These are phyloP conservation scores for Talaromyces atroroseus DNA, from an alignment of 2,329 filamentous ascomycete genomes.

Conservation along the genomic window DNA sequence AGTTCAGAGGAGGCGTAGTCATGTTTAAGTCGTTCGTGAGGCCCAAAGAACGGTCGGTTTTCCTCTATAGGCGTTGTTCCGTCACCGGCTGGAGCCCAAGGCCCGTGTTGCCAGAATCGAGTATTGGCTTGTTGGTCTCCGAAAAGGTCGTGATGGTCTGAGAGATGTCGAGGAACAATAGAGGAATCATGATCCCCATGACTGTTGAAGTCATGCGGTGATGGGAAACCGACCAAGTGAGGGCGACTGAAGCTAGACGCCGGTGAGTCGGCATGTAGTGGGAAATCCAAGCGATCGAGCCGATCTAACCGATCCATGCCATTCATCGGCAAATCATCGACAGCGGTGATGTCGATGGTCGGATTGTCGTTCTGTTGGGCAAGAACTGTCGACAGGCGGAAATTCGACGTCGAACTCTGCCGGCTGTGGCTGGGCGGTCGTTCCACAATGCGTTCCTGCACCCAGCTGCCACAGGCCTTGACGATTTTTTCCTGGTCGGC, in stretches of 20 bases:
- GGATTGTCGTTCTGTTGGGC: conserved; percentile 34
- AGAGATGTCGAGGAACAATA: conserved; percentile 22
- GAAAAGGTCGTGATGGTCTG: conserved; percentile 42
- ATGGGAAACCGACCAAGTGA: conserved; percentile 36
- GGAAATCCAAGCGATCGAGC: conserved; percentile 32
- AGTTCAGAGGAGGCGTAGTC: conserved; percentile 42
- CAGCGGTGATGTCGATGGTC: conserved; percentile 39
- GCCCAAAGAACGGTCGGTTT: conserved; percentile 39
- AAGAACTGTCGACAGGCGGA: conserved; percentile 34
- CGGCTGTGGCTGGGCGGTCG: conserved; percentile 33
- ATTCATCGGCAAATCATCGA: conserved; percentile 33
- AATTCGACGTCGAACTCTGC: conserved; percentile 33
- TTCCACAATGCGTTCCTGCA: conserved; percentile 32
- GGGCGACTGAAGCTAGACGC: conserved; percentile 39
- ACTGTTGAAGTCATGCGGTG: conserved; percentile 36
- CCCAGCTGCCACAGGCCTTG: conserved; percentile 38
- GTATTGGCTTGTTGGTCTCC: conserved; percentile 41
- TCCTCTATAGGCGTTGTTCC: conserved; percentile 40
- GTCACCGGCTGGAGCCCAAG: conserved; percentile 36
- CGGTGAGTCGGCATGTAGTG: conserved; percentile 38
- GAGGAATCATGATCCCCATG: conserved; percentile 27
- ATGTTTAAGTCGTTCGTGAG: conserved; percentile 38
- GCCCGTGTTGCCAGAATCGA: conserved; percentile 40
- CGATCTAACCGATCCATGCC: conserved; percentile 17
- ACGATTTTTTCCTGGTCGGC: conserved; percentile 40